Evolutionary conservation across 768 basidiomycete species (phyloP), one percentile per base, ranked within the genome.

Genomic region (Hygrophoropsis aurantiaca): DNA sequence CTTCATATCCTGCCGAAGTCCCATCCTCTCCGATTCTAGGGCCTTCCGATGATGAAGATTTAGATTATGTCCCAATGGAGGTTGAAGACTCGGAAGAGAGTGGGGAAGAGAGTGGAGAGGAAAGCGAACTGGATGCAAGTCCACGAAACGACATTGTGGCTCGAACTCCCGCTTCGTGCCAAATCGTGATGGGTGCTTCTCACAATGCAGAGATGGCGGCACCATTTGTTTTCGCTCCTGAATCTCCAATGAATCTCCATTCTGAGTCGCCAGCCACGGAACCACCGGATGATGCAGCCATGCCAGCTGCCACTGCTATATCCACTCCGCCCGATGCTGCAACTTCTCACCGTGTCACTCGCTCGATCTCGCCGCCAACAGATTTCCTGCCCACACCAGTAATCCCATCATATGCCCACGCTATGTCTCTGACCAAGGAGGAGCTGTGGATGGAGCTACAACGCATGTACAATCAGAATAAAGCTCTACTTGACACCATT

Each of bases 1-100:
- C 38, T 20, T 39, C 38, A 20, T 39, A 39, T 39, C 57, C 54
- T 35, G 19, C 38, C 15, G 7, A 39, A 19, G 3, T 39, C 11
- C 36, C 36, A 19, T 39, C 9, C 9, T 20, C 18, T 39, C 38
- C 38, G 24, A 39, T 39, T 19, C 11, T 3, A 8, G n/a, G 19
- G 19, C 16, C 37, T 16, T 38, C 37, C 21, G 36, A 37, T 15
- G 36, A 38, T 19, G 1, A 19, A 11, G n/a, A 38, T 13, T n/a
- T n/a, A n/a, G n/a, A n/a, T n/a, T n/a, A n/a, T n/a, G n/a, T n/a
- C n/a, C n/a, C n/a, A n/a, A n/a, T n/a, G n/a, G n/a, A 15, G 23
- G 36, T 38, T 15, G 6, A 38, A 19, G 2, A 38, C 19, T 21
- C 23, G 36, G 36, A 38, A 4, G 6, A 15, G 4, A 6, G 36